Evolutionary conservation across 257 asterid species (phyloP).

Genomic region (Solanum chmielewskii): DNA sequence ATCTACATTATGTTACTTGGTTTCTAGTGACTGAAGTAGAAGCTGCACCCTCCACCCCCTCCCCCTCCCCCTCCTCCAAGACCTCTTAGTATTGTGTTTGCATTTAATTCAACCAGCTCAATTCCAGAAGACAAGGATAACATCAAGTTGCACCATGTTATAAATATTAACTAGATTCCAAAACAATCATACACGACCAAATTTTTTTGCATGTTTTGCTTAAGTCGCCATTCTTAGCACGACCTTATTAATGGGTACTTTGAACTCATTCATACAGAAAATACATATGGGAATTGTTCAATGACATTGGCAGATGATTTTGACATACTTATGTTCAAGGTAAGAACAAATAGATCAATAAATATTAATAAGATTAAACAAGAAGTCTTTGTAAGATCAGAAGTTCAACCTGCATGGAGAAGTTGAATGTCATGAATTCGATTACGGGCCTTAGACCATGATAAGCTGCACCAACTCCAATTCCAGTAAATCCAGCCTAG

Average conservation of each 20-base stretch:
- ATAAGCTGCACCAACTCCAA: conserved; percentile 96
- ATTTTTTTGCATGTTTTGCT: neutral
- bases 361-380: neutral
- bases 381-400: neutral
- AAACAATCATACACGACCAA: neutral
- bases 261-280: neutral
- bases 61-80: neutral
- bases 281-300: neutral
- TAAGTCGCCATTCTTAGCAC: neutral
- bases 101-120: neutral
- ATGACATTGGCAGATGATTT: neutral
- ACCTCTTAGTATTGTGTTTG: neutral
- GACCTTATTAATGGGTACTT: neutral
- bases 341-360: neutral
- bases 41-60: neutral
- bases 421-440: conserved; percentile 95
- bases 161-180: neutral
- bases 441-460: conserved; percentile 81
- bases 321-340: neutral
- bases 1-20: neutral
- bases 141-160: neutral
- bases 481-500: conserved; percentile 96
- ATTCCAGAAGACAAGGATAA: neutral
- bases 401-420: conserved; percentile 79
- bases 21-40: neutral